Conservation (phyloP, 306 rosid species). For the cucumber (Cucumis sativus) region Cucumber_9930_V3 NC_026658.2:17008501-17009000, state of each 20-base stretch:
- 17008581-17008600: not conserved
- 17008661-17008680: constrained; percentile 7
- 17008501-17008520: not conserved
- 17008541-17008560: constrained; percentile 46
- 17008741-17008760: constrained; percentile 35
- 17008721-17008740: constrained; percentile 1
- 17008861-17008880: constrained; percentile 71
- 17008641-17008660: constrained; percentile 10
- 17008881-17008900: constrained; percentile 79
- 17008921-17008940: constrained; percentile 85
- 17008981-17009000: constrained; percentile 72
- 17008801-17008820: not conserved
- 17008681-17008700: constrained; percentile 14
- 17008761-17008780: constrained; percentile 9
- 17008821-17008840: constrained; percentile 25
- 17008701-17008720: constrained; percentile 9
- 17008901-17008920: constrained; percentile 68
- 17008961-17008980: constrained; percentile 80
- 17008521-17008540: not conserved
- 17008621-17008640: constrained; percentile 9
- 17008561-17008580: constrained; percentile 26
- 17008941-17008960: constrained; percentile 88
- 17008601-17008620: constrained; percentile 18
- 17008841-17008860: constrained; percentile 22
- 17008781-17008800: not conserved